Conservation (phyloP, 2,329 filamentous ascomycete genomes). For the Diaporthe eres region DNA sequence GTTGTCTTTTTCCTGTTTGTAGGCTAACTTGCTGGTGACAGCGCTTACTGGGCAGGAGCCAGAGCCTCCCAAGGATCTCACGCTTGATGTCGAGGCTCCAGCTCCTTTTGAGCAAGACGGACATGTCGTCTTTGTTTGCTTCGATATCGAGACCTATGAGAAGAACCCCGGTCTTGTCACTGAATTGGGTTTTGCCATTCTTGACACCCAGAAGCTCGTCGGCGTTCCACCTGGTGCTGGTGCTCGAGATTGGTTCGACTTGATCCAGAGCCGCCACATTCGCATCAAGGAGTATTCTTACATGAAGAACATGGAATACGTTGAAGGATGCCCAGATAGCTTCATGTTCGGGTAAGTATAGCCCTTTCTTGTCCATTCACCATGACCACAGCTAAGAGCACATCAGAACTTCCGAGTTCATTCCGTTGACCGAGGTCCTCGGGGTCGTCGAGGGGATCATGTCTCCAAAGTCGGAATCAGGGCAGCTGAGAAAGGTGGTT, state of each 20-base stretch:
- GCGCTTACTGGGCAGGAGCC: constrained; percentile 37
- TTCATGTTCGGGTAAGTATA: constrained; percentile 82
- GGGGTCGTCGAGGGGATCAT: constrained; percentile 56
- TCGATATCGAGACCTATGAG: constrained; percentile 91
- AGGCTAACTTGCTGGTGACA: constrained; percentile 5
- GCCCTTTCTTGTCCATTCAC: background rate
- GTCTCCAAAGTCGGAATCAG: constrained; percentile 43
- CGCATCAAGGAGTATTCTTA: constrained; percentile 78
- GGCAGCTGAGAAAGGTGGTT: constrained; percentile 66
- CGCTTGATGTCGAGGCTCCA: constrained; percentile 60
- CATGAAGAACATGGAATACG: constrained; percentile 76
- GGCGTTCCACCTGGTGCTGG: constrained; percentile 70
- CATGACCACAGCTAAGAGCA: constrained; percentile 38
- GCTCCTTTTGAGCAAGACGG: constrained; percentile 63
- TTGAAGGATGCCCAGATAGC: constrained; percentile 78
- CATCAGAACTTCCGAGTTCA: constrained; percentile 58
- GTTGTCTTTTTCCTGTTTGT: too few relatives aligned
- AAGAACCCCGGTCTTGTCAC: constrained; percentile 76
- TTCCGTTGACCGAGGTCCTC: constrained; percentile 52
- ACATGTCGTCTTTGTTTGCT: constrained; percentile 78
- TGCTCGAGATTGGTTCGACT: constrained; percentile 76
- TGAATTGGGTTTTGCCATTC: constrained; percentile 86
- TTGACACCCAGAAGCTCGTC: constrained; percentile 76
- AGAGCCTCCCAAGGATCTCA: constrained; percentile 3
- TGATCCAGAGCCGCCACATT: constrained; percentile 81